Percentiles rank a stretch among this genome's conserved stretches.
These are phyloP conservation scores for Mortierella sp. DNA, from an alignment of 371 early-diverging fungal species.

Conservation along the genomic window DNA sequence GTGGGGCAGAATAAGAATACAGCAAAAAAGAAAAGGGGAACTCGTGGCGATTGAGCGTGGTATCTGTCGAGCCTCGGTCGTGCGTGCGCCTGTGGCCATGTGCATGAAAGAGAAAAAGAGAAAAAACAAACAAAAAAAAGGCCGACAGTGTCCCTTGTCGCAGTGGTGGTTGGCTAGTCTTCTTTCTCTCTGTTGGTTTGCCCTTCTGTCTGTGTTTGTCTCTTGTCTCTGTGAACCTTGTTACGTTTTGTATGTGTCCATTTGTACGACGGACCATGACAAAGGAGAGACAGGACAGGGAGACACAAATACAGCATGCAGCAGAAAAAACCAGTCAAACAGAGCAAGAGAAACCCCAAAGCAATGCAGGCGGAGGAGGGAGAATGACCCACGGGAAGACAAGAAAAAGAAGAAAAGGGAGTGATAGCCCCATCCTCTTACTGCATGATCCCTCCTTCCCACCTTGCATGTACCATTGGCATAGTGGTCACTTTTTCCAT, in stretches of 20 bases:
- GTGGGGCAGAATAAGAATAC: neutral
- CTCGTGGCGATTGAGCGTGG: slow-evolving; percentile 8
- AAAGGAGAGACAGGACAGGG: slow-evolving; percentile 3
- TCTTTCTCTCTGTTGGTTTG: neutral
- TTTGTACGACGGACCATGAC: slow-evolving; percentile 8
- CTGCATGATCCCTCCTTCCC: neutral
- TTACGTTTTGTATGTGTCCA: neutral
- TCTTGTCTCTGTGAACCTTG: neutral
- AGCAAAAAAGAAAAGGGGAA: neutral
- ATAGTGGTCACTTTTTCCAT: neutral
- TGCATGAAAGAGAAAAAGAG: neutral
- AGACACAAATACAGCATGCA: neutral
- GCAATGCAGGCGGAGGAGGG: slow-evolving; percentile 14
- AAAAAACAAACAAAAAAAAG: neutral
- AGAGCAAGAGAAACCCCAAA: neutral
- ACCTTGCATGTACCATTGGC: slow-evolving; percentile 6
- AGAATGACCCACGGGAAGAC: slow-evolving; percentile 11
- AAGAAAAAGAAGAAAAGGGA: neutral
- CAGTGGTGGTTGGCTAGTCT: neutral
- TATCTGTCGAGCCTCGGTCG: slow-evolving; percentile 2
- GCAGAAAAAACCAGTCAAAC: neutral
- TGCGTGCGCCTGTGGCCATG: slow-evolving; percentile 11
- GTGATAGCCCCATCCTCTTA: neutral
- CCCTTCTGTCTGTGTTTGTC: neutral
- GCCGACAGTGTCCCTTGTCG: neutral